These are phyloP conservation scores for Backusella sp. DNA, from an alignment of 192 early-diverging fungal genomes.

Conservation along the genomic window DNA sequence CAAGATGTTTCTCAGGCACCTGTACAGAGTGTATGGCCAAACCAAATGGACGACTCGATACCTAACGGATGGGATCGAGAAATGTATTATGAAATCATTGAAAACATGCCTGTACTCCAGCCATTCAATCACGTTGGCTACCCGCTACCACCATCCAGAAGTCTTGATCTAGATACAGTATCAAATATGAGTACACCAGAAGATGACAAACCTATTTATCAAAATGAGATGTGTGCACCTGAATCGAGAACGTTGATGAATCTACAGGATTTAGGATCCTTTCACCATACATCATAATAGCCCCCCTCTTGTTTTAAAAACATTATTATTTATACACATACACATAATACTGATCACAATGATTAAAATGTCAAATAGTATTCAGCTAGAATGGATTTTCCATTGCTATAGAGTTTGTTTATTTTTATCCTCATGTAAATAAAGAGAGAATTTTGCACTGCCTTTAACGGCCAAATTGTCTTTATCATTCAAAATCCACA, in stretches of 20 bases:
- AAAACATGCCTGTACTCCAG: constrained; percentile 2
- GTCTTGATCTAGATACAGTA: no score
- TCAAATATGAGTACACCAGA: neutral
- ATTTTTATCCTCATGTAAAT: neutral
- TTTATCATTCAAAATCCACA: constrained; percentile 20
- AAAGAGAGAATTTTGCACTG: neutral
- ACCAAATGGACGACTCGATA: neutral
- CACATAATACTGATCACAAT: neutral
- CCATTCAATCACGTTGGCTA: neutral
- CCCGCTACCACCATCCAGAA: neutral
- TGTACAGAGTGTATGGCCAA: neutral
- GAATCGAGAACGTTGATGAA: neutral
- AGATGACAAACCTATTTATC: neutral
- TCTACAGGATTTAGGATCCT: neutral
- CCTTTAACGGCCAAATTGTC: constrained; percentile 17
- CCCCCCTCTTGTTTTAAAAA: neutral
- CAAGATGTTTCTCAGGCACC: constrained; percentile 1
- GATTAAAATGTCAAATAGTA: neutral
- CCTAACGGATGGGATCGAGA: neutral
- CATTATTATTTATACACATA: neutral
- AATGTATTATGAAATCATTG: neutral
- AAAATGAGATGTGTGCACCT: neutral
- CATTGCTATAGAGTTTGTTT: neutral
- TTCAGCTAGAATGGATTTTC: neutral
- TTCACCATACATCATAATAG: neutral